These are phyloP conservation scores for Mortierella polycephala DNA, from an alignment of 371 early-diverging fungal genomes.

Conservation along the genomic window DNA sequence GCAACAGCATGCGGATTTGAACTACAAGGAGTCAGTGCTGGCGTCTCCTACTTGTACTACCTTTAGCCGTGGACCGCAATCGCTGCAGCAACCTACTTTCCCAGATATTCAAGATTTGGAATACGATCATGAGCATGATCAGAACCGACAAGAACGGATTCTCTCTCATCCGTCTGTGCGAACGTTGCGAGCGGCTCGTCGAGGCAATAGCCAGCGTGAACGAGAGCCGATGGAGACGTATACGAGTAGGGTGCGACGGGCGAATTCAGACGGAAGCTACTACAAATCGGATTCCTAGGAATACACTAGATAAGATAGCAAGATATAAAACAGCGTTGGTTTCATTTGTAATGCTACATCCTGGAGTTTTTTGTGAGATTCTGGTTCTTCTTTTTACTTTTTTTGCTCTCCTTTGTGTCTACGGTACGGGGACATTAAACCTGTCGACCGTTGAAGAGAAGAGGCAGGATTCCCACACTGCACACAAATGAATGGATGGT, in stretches of 20 bases:
- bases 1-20: neutral
- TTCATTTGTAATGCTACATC: neutral
- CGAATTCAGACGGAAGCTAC: slow-evolving; percentile 3
- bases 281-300: slow-evolving; percentile 5
- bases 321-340: neutral
- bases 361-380: no score
- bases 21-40: slow-evolving; percentile 29
- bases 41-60: slow-evolving; percentile 9
- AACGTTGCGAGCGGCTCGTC: slow-evolving; percentile 10
- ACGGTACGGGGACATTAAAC: no score
- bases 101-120: neutral
- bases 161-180: slow-evolving; percentile 16
- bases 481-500: no score
- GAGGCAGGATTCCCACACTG: no score
- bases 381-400: no score
- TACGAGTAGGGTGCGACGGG: slow-evolving; percentile 1
- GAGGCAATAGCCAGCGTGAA: neutral
- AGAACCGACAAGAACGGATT: slow-evolving; percentile 5
- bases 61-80: slow-evolving; percentile 34
- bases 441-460: no score
- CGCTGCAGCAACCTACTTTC: slow-evolving; percentile 4
- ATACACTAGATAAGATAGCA: neutral
- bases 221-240: slow-evolving; percentile 16
- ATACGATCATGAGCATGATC: slow-evolving; percentile 1
- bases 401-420: no score